Percentiles rank a stretch among this genome's conserved stretches.
These are phyloP conservation scores for Neurospora intermedia DNA, from an alignment of 495 filamentous ascomycete species.

Conservation along the genomic window DNA sequence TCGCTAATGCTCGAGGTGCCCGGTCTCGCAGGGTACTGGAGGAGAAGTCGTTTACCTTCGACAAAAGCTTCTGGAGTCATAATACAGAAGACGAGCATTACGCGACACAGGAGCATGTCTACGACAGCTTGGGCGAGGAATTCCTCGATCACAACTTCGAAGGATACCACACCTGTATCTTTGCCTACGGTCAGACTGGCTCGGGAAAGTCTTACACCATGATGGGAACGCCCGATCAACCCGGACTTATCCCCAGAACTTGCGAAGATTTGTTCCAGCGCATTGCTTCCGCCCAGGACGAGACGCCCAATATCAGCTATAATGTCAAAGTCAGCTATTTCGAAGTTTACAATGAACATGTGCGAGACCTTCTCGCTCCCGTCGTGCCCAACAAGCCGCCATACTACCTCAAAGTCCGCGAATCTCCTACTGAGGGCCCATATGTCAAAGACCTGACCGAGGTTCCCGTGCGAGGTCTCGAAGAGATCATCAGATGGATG, in stretches of 20 bases:
- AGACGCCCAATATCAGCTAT: conserved; percentile 80
- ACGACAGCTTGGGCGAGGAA: conserved; percentile 88
- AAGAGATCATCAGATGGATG: conserved; percentile 85
- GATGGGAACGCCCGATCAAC: conserved; percentile 85
- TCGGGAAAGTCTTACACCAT: conserved; percentile 98
- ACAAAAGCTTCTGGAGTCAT: conserved; percentile 97
- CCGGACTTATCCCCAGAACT: conserved; percentile 91
- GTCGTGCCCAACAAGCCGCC: conserved; percentile 56
- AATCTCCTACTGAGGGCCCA: conserved; percentile 90
- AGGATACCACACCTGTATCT: conserved; percentile 98
- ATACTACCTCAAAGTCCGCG: conserved; percentile 93
- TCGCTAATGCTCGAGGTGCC: conserved; percentile 49
- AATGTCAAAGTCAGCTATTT: conserved; percentile 97
- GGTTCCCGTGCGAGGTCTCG: conserved; percentile 69
- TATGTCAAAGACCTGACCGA: conserved; percentile 96
- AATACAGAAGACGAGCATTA: conserved; percentile 52
- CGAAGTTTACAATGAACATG: conserved; percentile 99
- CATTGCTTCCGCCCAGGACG: conserved; percentile 66
- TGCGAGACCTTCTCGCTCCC: conserved; percentile 83
- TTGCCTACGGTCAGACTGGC: conserved; percentile 96
- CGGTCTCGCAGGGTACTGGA: conserved; percentile 69
- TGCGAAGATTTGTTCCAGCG: conserved; percentile 94
- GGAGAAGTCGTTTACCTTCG: conserved; percentile 88
- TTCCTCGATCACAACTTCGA: conserved; percentile 99
- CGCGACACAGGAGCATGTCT: conserved; percentile 74